Percentiles rank a stretch among this genome's conserved stretches.
These are phyloP conservation scores for Sodiomyces alkalinus DNA, from an alignment of 2,329 filamentous ascomycete species.

Conservation along the genomic window DNA sequence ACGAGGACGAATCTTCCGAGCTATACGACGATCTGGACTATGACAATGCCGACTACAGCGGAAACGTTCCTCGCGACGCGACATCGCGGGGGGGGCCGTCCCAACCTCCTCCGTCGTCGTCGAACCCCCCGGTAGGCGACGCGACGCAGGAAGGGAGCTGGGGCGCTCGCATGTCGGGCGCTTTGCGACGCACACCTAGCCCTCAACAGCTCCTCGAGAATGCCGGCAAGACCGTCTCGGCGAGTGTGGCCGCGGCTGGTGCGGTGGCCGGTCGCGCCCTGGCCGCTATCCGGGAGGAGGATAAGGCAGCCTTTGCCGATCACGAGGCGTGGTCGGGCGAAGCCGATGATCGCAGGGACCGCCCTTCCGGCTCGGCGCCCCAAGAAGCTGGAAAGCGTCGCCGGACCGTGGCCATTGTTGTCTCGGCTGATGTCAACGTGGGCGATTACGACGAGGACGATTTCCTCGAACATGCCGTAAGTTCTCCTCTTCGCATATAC, in stretches of 20 bases:
- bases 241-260: conserved; percentile 69
- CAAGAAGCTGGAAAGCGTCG: conserved; percentile 31
- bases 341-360: conserved; percentile 50
- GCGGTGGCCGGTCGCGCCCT: conserved; percentile 74
- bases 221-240: conserved; percentile 66
- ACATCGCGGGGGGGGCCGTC: conserved; percentile 17
- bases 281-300: conserved; percentile 71
- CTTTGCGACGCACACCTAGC: conserved; percentile 66
- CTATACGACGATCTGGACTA: conserved; percentile 37
- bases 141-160: conserved; percentile 34
- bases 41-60: conserved; percentile 34
- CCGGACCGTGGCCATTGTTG: conserved; percentile 75
- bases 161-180: conserved; percentile 65
- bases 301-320: conserved; percentile 65
- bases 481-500: conserved; percentile 15
- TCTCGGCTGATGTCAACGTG: conserved; percentile 59
- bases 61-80: conserved; percentile 33
- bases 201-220: conserved; percentile 79
- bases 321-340: conserved; percentile 90
- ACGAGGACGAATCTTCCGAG: conserved; percentile 54
- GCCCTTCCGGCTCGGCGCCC: conserved; percentile 17
- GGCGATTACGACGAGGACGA: conserved; percentile 43
- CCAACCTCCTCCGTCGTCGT: no score
- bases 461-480: conserved; percentile 68
- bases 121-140: background rate